Base-by-base conservation (phyloP, 306 rosid genomes). In the Arachis hypogaea region DNA sequence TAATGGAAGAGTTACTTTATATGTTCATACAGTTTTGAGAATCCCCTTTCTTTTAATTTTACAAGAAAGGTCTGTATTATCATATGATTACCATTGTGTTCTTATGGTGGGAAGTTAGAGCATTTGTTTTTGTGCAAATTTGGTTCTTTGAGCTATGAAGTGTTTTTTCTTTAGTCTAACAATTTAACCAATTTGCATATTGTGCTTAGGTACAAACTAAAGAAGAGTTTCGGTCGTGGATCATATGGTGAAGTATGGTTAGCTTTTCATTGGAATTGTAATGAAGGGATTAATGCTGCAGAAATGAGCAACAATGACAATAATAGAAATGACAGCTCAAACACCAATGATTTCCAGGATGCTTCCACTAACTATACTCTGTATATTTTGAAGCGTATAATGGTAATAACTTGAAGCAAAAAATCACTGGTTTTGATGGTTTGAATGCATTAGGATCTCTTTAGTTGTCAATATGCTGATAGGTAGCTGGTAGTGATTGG, bases 191-290 rank as follows among this genome's bases (percentile, higher is more conserved):
- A 28, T 56, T n/a, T 71, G 76, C 76, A 79, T 80, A 58, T 59
- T 79, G 78, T 81, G 74, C 8, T 63, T 82, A 93, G 98, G 90
- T 93, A 93, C 83, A 82, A 83, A 38, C 75, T 91, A 36, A 91
- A 87, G 83, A 89, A 86, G 89, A 89, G 90, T 79, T 91, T 91
- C 81, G 98, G 93, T 66, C 97, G 92, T 73, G 97, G 98, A 82
- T 91, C 98, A 14, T 93, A 86, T 85, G 98, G 98, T 22, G 98
- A 93, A 85, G 98, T 93, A 64, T 93, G 98, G 98, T 70, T 93
- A 86, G 96, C 98, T 82, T 88, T 89, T 81, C 90, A 85, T 68
- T 88, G 96, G 96, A 86, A 91, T 66, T 91, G 96, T 82, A 63
- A 79, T 76, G 83, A 88, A 78, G 89, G 56, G 66, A 82, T 73